Evolutionary conservation across 208 protist genomes (phyloP).

Genomic region (Leishmania tropica): DNA sequence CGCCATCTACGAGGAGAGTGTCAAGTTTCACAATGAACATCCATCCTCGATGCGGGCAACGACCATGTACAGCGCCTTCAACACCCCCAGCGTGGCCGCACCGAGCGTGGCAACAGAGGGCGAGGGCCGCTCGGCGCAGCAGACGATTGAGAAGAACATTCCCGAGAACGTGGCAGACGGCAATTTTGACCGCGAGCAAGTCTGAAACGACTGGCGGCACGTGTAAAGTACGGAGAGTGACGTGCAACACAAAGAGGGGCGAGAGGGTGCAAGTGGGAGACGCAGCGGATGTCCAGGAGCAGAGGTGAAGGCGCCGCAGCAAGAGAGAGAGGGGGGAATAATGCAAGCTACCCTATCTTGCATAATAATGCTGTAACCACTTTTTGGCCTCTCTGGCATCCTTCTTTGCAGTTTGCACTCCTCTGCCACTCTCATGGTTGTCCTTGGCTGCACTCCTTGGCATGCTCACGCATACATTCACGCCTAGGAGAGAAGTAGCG

Average conservation of each 20-base stretch:
- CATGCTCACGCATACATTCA: background rate
- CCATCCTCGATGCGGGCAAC: conserved; percentile 27
- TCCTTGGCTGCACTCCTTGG: background rate
- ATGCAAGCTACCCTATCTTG: too few species aligned
- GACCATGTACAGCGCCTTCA: conserved; percentile 31
- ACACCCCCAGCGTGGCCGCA: conserved; percentile 14
- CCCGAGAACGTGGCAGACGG: conserved; percentile 37
- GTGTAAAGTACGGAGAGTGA: background rate
- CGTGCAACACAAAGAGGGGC: background rate
- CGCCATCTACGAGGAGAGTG: conserved; percentile 84
- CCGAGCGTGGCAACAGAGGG: conserved; percentile 62
- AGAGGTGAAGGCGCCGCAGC: background rate
- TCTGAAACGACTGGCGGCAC: background rate
- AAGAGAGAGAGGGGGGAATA: background rate
- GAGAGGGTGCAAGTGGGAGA: background rate
- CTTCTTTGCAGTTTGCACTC: background rate
- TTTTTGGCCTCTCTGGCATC: background rate
- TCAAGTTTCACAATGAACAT: conserved; percentile 72
- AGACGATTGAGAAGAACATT: conserved; percentile 72
- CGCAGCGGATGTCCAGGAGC: background rate
- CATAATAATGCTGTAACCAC: background rate
- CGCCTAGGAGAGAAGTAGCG: background rate
- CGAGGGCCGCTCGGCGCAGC: conserved; percentile 75
- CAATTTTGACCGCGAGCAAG: conserved; percentile 45
- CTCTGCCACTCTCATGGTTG: background rate